Conservation (phyloP, 495 filamentous ascomycete genomes). For the Antarctomyces pellizariae region DNA sequence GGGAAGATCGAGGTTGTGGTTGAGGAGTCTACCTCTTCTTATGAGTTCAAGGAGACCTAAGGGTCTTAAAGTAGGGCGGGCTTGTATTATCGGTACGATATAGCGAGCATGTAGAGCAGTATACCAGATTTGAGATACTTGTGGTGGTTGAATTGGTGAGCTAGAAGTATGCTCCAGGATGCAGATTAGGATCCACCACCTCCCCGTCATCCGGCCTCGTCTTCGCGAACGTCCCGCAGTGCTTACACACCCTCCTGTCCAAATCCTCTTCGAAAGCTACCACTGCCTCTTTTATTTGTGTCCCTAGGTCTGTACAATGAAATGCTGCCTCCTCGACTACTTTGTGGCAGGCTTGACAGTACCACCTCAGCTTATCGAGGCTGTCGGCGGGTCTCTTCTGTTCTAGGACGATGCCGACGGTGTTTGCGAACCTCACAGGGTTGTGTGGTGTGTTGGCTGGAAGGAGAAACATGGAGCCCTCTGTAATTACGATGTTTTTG, state of each 20-base stretch:
- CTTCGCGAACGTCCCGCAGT: slow-evolving; percentile 52
- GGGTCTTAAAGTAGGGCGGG: too few species aligned
- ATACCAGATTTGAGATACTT: slow-evolving; percentile 1
- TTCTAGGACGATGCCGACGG: slow-evolving; percentile 72
- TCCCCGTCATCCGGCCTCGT: slow-evolving; percentile 23
- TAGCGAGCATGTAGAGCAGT: too few species aligned
- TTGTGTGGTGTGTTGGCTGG: slow-evolving; percentile 80
- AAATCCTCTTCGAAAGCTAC: slow-evolving; percentile 52
- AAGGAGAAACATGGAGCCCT: slow-evolving; percentile 87
- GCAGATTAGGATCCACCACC: slow-evolving; percentile 27
- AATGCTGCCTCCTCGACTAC: slow-evolving; percentile 75
- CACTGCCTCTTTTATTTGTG: slow-evolving; percentile 88
- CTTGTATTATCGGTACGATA: not conserved
- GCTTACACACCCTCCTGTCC: slow-evolving; percentile 49
- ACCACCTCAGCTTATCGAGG: slow-evolving; percentile 76
- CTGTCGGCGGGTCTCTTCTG: slow-evolving; percentile 46
- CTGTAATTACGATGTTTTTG: slow-evolving; percentile 66
- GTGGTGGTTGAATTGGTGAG: too few species aligned
- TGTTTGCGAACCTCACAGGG: slow-evolving; percentile 37
- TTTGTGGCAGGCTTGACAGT: slow-evolving; percentile 45
- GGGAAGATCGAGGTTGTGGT: slow-evolving; percentile 66
- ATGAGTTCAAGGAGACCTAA: slow-evolving; percentile 38
- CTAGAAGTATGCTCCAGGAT: too few species aligned
- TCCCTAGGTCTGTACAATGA: slow-evolving; percentile 80
- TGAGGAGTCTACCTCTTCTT: slow-evolving; percentile 33